Evolutionary conservation across 78 protist genomes (phyloP).

Genomic region (Dictyostelium capitatum): DNA sequence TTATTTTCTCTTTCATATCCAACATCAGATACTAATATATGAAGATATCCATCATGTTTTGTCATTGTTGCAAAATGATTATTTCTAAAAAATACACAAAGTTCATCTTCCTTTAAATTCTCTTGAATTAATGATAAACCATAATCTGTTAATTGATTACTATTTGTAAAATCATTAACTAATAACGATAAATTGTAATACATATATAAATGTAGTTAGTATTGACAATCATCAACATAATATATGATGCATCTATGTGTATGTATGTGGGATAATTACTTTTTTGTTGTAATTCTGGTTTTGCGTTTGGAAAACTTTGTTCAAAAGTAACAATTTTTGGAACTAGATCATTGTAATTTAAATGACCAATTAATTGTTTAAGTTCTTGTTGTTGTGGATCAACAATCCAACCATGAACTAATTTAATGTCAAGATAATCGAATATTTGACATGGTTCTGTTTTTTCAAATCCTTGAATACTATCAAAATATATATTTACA

Average conservation of each 20-base stretch:
- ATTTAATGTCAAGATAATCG: conserved; percentile 53
- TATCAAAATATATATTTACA: conserved; percentile 66
- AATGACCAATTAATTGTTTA: not conserved
- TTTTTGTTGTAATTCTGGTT: conserved; percentile 14
- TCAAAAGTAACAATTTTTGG: conserved; percentile 44
- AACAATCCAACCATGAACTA: conserved; percentile 73
- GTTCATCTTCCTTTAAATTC: conserved; percentile 61
- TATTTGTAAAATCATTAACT: conserved; percentile 39
- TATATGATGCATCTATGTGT: too few species aligned
- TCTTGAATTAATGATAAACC: conserved; percentile 50
- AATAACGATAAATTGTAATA: too few species aligned
- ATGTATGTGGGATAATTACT: not conserved
- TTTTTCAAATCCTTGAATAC: conserved; percentile 62
- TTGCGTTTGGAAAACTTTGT: conserved; percentile 40
- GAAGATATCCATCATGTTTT: conserved; percentile 75
- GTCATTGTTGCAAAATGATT: conserved; percentile 86
- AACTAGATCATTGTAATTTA: conserved; percentile 53
- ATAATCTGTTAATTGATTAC: conserved; percentile 51
- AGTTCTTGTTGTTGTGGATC: conserved; percentile 45
- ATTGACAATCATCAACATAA: too few species aligned
- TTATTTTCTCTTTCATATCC: conserved; percentile 58
- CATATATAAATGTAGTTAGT: too few species aligned
- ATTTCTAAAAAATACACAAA: conserved; percentile 86
- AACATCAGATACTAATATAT: conserved; percentile 70
- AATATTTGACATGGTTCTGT: conserved; percentile 67